A percentile compares a stretch with the other conserved stretches of the same genome.
Evolutionary conservation across 345 rosid species (phyloP).

Genomic region (Sonneratia caseolaris): DNA sequence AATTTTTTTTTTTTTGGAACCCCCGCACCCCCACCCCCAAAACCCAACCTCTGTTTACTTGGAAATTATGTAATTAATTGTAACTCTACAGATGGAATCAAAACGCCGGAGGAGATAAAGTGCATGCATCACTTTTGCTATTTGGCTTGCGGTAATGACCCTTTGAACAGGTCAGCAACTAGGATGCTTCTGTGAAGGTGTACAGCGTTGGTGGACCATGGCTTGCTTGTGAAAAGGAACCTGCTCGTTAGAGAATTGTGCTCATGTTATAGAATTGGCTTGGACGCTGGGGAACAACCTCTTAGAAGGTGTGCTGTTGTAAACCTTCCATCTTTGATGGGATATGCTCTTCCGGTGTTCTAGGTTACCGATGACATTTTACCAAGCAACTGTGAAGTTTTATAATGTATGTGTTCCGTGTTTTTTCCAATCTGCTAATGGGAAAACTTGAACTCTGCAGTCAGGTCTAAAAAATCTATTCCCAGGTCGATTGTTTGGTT

Average conservation of each 20-base stretch:
- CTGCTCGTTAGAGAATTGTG: slow-evolving; percentile 6
- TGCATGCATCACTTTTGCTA: not conserved
- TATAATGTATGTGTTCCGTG: no score
- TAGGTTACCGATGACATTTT: not conserved
- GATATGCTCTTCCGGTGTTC: not conserved
- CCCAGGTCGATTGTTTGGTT: no score
- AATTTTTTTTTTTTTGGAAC: not conserved
- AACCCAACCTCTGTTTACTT: not conserved
- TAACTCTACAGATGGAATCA: slow-evolving; percentile 39
- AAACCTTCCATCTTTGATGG: not conserved
- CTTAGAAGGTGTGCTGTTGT: not conserved
- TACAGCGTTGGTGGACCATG: slow-evolving; percentile 26
- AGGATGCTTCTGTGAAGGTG: slow-evolving; percentile 19
- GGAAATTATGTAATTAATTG: not conserved
- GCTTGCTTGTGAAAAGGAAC: not conserved
- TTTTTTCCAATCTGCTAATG: no score
- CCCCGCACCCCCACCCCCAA: no score
- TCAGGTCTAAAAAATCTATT: no score
- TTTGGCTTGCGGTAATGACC: not conserved
- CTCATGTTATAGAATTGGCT: slow-evolving; percentile 16
- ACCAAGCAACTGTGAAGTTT: not conserved
- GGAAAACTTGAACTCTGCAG: no score
- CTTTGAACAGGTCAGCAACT: not conserved
- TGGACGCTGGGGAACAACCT: not conserved
- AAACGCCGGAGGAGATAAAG: slow-evolving; percentile 55